Conservation (phyloP, 257 asterid species). For the Plectranthus barbatus region DNA sequence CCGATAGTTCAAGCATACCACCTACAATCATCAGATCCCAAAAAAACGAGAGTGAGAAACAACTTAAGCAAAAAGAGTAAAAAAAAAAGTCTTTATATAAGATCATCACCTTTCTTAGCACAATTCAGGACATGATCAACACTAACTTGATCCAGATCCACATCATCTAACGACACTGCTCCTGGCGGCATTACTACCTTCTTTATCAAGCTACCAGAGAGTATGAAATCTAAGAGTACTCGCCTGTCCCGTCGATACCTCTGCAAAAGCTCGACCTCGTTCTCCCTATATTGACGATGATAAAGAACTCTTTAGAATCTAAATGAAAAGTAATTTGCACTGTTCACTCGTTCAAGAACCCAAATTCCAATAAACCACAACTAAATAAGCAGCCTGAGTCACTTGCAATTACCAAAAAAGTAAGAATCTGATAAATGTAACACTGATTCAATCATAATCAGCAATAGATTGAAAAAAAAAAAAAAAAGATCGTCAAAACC, state of each 20-base stretch:
- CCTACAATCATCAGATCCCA: slow-evolving; percentile 38
- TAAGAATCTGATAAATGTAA: slow-evolving; percentile 3
- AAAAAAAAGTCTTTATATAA: not conserved
- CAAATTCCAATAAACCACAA: slow-evolving; percentile 4
- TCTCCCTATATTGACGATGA: slow-evolving; percentile 47
- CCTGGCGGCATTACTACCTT: slow-evolving; percentile 98
- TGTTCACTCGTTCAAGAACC: not conserved
- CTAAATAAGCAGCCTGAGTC: not conserved
- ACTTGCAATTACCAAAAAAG: not conserved
- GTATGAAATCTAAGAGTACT: slow-evolving; percentile 65
- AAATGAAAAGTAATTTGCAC: not conserved
- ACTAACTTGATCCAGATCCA: slow-evolving; percentile 97
- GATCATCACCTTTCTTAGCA: slow-evolving; percentile 72
- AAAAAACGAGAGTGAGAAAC: slow-evolving; percentile 12
- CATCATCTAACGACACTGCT: slow-evolving; percentile 92
- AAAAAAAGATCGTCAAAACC: slow-evolving; percentile 3
- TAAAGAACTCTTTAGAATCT: slow-evolving; percentile 10
- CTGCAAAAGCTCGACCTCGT: slow-evolving; percentile 65
- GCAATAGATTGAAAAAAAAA: not conserved
- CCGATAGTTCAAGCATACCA: slow-evolving; percentile 82
- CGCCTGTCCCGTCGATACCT: slow-evolving; percentile 87
- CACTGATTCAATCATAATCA: not conserved
- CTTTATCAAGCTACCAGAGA: slow-evolving; percentile 82
- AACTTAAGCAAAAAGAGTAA: not conserved
- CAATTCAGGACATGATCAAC: slow-evolving; percentile 79